Percentiles rank a stretch among this genome's conserved stretches.
phyloP scores from a whole-genome alignment of 2,329 filamentous ascomycete genomes.

The Teratosphaeria gauchensis region DNA sequence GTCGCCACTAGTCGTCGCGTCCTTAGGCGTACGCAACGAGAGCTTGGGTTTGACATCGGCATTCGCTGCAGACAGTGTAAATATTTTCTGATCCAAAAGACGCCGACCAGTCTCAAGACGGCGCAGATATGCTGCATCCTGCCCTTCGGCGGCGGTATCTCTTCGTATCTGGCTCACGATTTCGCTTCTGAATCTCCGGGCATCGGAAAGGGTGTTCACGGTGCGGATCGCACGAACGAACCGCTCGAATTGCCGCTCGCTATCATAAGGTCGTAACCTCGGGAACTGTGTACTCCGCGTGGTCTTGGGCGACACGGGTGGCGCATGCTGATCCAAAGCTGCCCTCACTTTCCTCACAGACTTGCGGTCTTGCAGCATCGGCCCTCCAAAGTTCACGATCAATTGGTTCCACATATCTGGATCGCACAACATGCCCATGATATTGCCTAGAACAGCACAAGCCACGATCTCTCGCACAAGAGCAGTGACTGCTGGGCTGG shows the following conservation, averaged over 20 bases:
- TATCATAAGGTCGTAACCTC: conserved; percentile 69
- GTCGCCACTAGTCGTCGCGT: conserved; percentile 15
- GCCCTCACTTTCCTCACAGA: conserved; percentile 86
- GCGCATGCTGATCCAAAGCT: conserved; percentile 87
- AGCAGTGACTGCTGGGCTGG: conserved; percentile 69
- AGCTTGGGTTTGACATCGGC: conserved; percentile 39
- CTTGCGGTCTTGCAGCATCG: conserved; percentile 87
- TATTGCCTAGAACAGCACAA: conserved; percentile 77
- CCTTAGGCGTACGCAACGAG: conserved; percentile 27
- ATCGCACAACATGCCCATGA: conserved; percentile 72
- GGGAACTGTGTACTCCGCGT: conserved; percentile 53
- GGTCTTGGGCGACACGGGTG: conserved; percentile 51
- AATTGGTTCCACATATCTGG: conserved; percentile 97
- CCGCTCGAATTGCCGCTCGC: conserved; percentile 85
- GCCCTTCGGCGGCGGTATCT: conserved; percentile 65
- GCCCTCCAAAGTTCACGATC: conserved; percentile 67
- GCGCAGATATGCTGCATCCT: conserved; percentile 78
- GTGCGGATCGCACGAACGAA: conserved; percentile 85
- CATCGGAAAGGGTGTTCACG: conserved; percentile 85
- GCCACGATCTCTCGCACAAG: conserved; percentile 84
- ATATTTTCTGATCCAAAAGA: conserved; percentile 80
- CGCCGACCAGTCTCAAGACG: conserved; percentile 86
- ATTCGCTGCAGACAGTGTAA: conserved; percentile 52
- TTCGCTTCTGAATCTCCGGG: conserved; percentile 82
- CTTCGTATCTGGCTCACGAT: conserved; percentile 84